These are phyloP conservation scores for Tylopilus rubrobrunneus DNA, from an alignment of 768 basidiomycete species.

Conservation along the genomic window DNA sequence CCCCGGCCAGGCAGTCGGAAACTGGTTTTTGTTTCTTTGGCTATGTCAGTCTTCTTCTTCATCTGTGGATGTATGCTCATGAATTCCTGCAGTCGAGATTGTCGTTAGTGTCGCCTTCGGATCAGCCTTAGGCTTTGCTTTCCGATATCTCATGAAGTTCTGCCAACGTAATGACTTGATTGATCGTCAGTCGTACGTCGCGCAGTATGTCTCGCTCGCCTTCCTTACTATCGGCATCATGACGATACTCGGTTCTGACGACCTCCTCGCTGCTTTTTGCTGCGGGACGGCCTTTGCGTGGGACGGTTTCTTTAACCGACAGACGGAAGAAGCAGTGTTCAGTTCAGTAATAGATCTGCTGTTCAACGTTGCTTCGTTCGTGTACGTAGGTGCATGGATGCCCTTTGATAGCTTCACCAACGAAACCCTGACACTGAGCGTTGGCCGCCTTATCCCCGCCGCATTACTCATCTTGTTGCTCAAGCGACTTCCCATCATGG, in stretches of 20 bases:
- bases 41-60: constrained; percentile 55
- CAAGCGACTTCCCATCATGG: constrained; percentile 78
- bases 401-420: constrained; percentile 82
- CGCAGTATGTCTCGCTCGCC: constrained; percentile 84
- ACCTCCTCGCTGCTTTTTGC: constrained; percentile 89
- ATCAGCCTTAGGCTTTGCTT: constrained; percentile 65
- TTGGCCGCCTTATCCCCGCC: constrained; percentile 83
- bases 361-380: constrained; percentile 94
- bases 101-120: constrained; percentile 73
- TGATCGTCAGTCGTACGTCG: constrained; percentile 92
- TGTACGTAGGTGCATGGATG: constrained; percentile 97
- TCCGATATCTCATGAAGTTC: constrained; percentile 91
- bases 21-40: constrained; percentile 90
- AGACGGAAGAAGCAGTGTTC: constrained; percentile 94
- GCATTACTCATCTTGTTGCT: constrained; percentile 80
- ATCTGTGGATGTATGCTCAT: constrained; percentile 1
- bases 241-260: constrained; percentile 85
- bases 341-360: constrained; percentile 93
- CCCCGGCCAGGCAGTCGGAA: constrained; percentile 61
- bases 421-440: constrained; percentile 59
- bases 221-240: constrained; percentile 82
- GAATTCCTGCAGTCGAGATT: constrained; percentile 60
- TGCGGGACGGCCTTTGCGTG: constrained; percentile 98
- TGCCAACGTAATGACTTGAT: constrained; percentile 83
- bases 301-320: constrained; percentile 92